Conservation (phyloP, 495 filamentous ascomycete genomes). For the Baudoinia panamericana region DNA sequence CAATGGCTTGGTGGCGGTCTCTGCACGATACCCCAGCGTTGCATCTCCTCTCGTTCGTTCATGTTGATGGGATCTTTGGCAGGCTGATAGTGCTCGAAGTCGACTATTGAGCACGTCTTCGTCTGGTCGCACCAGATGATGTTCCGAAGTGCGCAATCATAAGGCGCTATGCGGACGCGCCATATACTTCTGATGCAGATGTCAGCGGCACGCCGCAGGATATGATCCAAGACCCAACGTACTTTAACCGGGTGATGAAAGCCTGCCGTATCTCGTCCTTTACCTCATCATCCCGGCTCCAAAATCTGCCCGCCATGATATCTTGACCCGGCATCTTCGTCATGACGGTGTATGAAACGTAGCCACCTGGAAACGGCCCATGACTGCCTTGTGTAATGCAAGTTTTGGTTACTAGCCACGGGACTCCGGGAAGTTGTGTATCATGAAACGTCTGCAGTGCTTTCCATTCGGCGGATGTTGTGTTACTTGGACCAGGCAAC, state of each 20-base stretch:
- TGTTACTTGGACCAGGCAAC: constrained; percentile 8
- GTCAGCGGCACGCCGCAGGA: background rate
- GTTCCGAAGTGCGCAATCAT: constrained; percentile 15
- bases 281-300: constrained; percentile 3
- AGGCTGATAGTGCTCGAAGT: constrained; percentile 15
- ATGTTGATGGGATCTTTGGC: constrained; percentile 14
- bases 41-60: constrained; percentile 11
- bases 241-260: constrained; percentile 7
- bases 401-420: constrained; percentile 6
- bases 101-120: constrained; percentile 7
- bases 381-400: constrained; percentile 1
- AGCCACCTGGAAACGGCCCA: constrained; percentile 12
- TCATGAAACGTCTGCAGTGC: constrained; percentile 5
- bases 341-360: constrained; percentile 16
- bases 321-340: constrained; percentile 10
- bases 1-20: constrained; percentile 10
- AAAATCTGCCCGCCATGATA: constrained; percentile 12
- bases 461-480: constrained; percentile 8
- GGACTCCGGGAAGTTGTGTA: constrained; percentile 1
- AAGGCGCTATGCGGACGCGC: constrained; percentile 11
- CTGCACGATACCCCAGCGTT: constrained; percentile 12
- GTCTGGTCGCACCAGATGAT: constrained; percentile 6
- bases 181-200: constrained; percentile 2
- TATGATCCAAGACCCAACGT: background rate
- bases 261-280: constrained; percentile 4